Evolutionary conservation across 306 rosid genomes (phyloP), one percentile per base, ranked within the genome.

Genomic region (Quercus robur): DNA sequence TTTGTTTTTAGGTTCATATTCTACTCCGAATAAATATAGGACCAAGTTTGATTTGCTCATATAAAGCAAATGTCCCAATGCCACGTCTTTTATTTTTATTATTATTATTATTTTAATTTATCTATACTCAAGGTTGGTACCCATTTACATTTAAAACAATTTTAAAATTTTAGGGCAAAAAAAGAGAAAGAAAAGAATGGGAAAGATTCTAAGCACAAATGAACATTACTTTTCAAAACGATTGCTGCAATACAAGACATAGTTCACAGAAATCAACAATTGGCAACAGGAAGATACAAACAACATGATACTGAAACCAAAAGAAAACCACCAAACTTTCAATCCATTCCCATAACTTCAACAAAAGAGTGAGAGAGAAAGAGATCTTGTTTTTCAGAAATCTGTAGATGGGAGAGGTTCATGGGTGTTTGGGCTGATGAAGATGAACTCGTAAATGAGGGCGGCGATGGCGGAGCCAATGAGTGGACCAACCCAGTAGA

Each of bases 401-500:
- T 88, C 94, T 0, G 92, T 35, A 31, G 87, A 26, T 3, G 96
- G 94, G 5, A 90, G 82, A 35, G 81, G 89, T 71, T 91, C 91
- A 57, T 89, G 90, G 30, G 91, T 84, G 86, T 25, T 46, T 44
- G 81, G 91, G 85, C 46, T 62, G 59, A 92, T 93, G 88, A 89
- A 91, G 79, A 88, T 71, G 70, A 26, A 54, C 79, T 93, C 90
- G 35, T 87, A 87, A 15, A 90, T 83, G 56, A 88, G 9, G 64
- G 91, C 95, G 14, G 96, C 95, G 57, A 93, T 85, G 49, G 78
- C 92, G 1, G 92, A 82, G 9, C 96, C 92, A 2, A 89, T 11
- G 62, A 90, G 78, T 41, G 96, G 95, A 28, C 97, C 97, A 1
- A 71, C 72, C 97, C 95, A 92, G 78, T 92, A 87, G 76, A 92